Percentiles rank a stretch among this genome's conserved stretches.
Evolutionary conservation across 179 eudicot genomes (phyloP).

Genomic region (Actinidia chinensis): DNA sequence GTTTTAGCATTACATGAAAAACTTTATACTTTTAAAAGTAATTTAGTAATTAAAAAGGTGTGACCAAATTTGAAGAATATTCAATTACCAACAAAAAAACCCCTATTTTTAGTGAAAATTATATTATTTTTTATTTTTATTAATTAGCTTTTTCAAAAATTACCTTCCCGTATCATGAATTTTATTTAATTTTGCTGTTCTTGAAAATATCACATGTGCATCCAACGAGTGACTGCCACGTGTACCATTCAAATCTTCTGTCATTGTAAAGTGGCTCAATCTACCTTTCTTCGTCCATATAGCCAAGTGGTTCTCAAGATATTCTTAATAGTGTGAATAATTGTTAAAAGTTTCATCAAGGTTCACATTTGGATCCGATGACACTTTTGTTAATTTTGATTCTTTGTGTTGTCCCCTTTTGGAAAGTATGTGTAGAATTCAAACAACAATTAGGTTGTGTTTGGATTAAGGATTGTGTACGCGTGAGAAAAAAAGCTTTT

Average conservation of each 20-base stretch:
- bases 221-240: not conserved
- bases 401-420: slow-evolving; percentile 1
- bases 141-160: too few relatives aligned
- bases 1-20: too few relatives aligned
- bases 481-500: too few relatives aligned
- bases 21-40: too few relatives aligned
- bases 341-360: not conserved
- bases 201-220: not conserved
- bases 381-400: not conserved
- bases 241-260: not conserved
- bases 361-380: not conserved
- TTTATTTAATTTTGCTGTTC: not conserved
- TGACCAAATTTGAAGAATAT: too few relatives aligned
- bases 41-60: too few relatives aligned
- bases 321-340: not conserved
- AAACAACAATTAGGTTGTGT: too few relatives aligned
- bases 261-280: not conserved
- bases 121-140: too few relatives aligned
- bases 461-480: too few relatives aligned
- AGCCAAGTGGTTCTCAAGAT: slow-evolving; percentile 7
- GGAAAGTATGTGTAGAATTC: not conserved
- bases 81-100: too few relatives aligned
- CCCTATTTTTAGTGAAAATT: too few relatives aligned
- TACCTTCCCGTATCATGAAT: not conserved
- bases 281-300: not conserved